Evolutionary conservation across 2,329 filamentous ascomycete genomes (phyloP), one percentile per base, ranked within the genome.

Genomic region (Microdochium paspali): DNA sequence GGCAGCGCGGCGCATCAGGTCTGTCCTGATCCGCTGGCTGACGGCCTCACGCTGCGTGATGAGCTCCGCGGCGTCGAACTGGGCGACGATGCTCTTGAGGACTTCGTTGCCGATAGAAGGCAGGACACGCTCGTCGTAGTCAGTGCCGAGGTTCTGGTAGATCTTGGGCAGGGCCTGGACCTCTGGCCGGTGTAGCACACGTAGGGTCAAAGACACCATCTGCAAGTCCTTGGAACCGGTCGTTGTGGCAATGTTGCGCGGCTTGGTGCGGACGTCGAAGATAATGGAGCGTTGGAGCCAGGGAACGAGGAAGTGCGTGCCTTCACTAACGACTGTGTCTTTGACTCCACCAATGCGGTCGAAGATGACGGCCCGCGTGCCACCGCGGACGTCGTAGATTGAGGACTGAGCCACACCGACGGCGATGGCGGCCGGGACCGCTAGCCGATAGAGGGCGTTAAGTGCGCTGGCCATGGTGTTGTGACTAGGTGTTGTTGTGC

Each of bases 21-120:
- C 93, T 58, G 79, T 78, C 51, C 88, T 90, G 76, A 98, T 98
- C 61, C 90, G 87, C 70, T 96, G 85, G 55, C 85, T 91, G 60
- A 98, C 93, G 54, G 91, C 89, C 74, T 98, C 94, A 68, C 93
- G 87, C 74, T 98, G 93, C 50, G 93, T 98, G 76, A 98, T 98
- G 59, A 98, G 84, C 74, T 98, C 93, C 53, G 89, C 90, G 55
- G 93, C 93, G 67, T 98, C 94, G 77, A 98, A 98, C 68, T 97
- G 93, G 54, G 93, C 93, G 49, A 98, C 93, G 59, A 98, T 96
- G 61, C 90, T 82, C 77, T 98, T 98, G 65, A 98, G 83, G 59
- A 98, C 93, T 81, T 98, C 93, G 74, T 98, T 98, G 61, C 94
- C 93, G 70, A 98, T 98, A 56, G 90, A 96, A 44, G 93, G 93